phyloP scores from a whole-genome alignment of 2,329 filamentous ascomycete species.

The Sporothrix pallida region DNA sequence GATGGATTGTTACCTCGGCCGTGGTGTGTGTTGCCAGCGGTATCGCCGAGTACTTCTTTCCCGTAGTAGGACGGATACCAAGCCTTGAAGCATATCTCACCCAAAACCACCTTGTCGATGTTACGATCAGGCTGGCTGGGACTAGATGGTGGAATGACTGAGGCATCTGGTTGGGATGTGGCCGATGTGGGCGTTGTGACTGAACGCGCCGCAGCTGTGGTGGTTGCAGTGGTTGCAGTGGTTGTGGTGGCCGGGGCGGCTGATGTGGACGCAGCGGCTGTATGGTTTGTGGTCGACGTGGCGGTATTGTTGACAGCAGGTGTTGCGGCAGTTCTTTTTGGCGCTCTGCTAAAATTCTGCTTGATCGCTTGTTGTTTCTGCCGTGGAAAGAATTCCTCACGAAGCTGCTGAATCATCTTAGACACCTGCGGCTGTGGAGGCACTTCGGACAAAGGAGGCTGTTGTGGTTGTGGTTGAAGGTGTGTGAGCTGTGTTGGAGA shows the following conservation, averaged over 20 bases:
- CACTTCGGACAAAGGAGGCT: not conserved
- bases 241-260: too few species aligned
- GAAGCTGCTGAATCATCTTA: constrained; percentile 12
- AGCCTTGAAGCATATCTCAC: constrained; percentile 80
- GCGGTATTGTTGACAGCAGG: not conserved
- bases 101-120: constrained; percentile 84
- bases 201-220: constrained; percentile 38
- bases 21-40: constrained; percentile 43
- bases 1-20: constrained; percentile 11
- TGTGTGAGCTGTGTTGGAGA: not conserved
- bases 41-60: constrained; percentile 69
- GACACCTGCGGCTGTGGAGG: constrained; percentile 42
- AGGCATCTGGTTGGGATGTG: not conserved
- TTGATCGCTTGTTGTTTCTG: constrained; percentile 6
- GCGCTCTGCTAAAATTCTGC: not conserved
- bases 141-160: constrained; percentile 43
- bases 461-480: not conserved
- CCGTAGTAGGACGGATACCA: constrained; percentile 94
- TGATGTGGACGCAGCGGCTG: too few species aligned
- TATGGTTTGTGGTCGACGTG: too few species aligned
- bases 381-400: not conserved
- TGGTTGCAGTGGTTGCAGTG: not conserved
- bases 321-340: not conserved
- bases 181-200: constrained; percentile 49
- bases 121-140: constrained; percentile 67